Evolutionary conservation across 2,329 filamentous ascomycete species (phyloP), one percentile per base, ranked within the genome.

Genomic region (Dactylellina cionopaga): DNA sequence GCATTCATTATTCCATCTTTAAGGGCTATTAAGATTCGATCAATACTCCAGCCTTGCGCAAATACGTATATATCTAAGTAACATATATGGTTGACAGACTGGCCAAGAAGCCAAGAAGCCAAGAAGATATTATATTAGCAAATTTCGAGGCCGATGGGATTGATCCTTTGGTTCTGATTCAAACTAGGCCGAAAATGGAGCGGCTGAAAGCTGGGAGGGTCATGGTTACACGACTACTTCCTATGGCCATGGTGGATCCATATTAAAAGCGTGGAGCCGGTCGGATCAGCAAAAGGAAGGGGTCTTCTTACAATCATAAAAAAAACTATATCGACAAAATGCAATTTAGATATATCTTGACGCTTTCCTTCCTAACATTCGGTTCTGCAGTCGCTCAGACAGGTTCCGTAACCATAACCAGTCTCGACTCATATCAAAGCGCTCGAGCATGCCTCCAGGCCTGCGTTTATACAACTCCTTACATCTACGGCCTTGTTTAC

Each of bases 401-500:
- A 7, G 17, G 17, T 15, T 19, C 43, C 3, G 43, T 46, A 9
- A 46, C 43, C 22, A 46, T 46, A 24, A 46, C 43, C 15, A n/a
- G 5, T n/a, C 43, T 46, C n/a, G 43, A 25, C 43, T 46, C 43
- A 5, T 46, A 5, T 24, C 43, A 46, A 46, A 6, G n/a, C n/a
- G 43, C 43, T 46, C 10, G 43, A 19, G 10, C 43, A 24, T 46
- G 43, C n/a, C 10, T 46, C 5, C 43, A 46, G n/a, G 4, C 43
- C 24, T 46, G 43, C 17, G 43, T 46, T 24, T 46, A 46, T 15
- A 46, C 43, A 9, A 46, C 17, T 5, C 10, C 17, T 15, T 46
- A 46, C 17, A 22, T 46, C n/a, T 46, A 46, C 24, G 43, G 43
- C 17, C 43, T 46, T 5, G 43, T 46, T n/a, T 46, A 46, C 43